Conservation (phyloP, 441 rosid genomes). For the Macaranga tanarius region DNA sequence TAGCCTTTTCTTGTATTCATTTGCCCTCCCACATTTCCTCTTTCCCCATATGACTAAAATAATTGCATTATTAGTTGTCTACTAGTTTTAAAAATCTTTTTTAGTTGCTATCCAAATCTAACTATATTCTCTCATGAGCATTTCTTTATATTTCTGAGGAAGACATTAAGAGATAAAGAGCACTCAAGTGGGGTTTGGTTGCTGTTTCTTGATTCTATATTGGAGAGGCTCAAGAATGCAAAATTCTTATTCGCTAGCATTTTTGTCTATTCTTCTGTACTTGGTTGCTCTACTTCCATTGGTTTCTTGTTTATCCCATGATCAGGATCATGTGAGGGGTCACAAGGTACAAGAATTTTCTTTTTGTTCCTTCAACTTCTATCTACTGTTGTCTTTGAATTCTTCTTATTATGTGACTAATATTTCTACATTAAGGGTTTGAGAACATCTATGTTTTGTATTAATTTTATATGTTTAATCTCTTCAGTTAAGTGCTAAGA, state of each 20-base stretch:
- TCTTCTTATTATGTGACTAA: background rate
- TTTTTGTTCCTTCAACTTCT: background rate
- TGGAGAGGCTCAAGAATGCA: conserved; percentile 40
- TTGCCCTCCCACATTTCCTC: conserved; percentile 18
- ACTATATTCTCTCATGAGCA: conserved; percentile 7
- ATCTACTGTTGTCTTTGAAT: background rate
- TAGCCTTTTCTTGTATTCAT: conserved; percentile 19
- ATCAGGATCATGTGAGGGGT: conserved; percentile 21
- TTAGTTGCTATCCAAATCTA: conserved; percentile 18
- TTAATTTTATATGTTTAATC: background rate
- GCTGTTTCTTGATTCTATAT: conserved; percentile 17
- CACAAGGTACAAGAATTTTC: conserved; percentile 38
- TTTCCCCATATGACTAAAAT: conserved; percentile 4
- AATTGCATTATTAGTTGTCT: background rate
- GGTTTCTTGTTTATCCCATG: conserved; percentile 43
- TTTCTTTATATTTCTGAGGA: conserved; percentile 5
- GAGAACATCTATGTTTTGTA: too few species aligned
- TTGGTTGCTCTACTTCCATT: conserved; percentile 30
- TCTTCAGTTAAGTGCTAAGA: conserved; percentile 49
- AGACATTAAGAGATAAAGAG: conserved; percentile 10
- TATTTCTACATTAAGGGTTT: too few species aligned
- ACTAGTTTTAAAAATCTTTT: background rate
- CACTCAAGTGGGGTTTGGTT: conserved; percentile 9
- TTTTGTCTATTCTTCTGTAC: conserved; percentile 24
- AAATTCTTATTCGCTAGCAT: conserved; percentile 18